These are phyloP conservation scores for Trichoderma semiorbis DNA, from an alignment of 2,329 filamentous ascomycete species.

Conservation along the genomic window DNA sequence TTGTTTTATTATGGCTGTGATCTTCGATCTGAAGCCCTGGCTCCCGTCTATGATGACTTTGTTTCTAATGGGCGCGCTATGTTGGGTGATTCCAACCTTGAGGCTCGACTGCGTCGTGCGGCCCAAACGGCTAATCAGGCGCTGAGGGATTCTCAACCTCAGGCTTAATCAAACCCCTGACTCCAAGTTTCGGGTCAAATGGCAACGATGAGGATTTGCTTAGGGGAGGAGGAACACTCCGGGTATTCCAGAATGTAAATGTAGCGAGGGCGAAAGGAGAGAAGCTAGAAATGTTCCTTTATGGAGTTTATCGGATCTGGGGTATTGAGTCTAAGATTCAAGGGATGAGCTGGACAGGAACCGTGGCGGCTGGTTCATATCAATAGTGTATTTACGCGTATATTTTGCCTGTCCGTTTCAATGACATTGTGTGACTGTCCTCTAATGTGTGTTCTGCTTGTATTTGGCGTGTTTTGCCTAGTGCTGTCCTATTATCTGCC, in stretches of 20 bases:
- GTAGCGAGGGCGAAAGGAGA: not conserved
- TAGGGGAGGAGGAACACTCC: no score
- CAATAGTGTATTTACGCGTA: not conserved
- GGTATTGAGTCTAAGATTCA: constrained; percentile 24
- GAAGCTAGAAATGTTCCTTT: constrained; percentile 7
- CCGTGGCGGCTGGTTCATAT: not conserved
- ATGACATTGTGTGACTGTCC: no score
- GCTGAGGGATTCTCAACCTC: constrained; percentile 31
- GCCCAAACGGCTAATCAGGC: constrained; percentile 64
- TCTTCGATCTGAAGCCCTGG: constrained; percentile 69
- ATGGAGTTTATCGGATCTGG: constrained; percentile 3
- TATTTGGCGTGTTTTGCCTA: no score
- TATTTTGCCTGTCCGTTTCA: no score
- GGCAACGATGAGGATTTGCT: not conserved
- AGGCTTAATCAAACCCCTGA: constrained; percentile 10
- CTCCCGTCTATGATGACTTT: constrained; percentile 81
- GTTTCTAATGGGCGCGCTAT: constrained; percentile 77
- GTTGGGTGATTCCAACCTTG: constrained; percentile 85
- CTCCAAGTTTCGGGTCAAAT: not conserved
- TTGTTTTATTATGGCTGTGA: constrained; percentile 96
- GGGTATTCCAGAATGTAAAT: no score
- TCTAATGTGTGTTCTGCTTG: no score
- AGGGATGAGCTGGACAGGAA: not conserved
- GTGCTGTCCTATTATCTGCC: no score
- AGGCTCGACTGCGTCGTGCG: constrained; percentile 77